Conservation (phyloP, 768 basidiomycete species). For the Boletus rex-veris region DNA sequence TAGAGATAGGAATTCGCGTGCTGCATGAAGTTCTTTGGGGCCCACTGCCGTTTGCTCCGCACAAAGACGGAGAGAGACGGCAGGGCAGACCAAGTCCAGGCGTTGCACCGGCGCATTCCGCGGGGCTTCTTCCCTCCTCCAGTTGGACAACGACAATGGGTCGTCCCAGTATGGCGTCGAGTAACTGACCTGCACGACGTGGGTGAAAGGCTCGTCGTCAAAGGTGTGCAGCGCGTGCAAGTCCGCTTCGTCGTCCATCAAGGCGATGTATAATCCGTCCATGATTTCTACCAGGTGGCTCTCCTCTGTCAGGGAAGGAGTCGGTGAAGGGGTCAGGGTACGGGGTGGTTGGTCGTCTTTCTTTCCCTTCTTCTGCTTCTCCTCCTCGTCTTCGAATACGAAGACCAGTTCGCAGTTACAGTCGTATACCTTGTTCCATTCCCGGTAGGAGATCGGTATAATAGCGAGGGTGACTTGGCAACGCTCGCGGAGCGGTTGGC, state of each 20-base stretch:
- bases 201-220: slow-evolving; percentile 15
- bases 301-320: not conserved
- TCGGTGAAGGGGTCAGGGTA: not conserved
- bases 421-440: not conserved
- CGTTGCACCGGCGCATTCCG: not conserved
- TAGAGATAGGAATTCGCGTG: slow-evolving; percentile 43
- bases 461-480: slow-evolving; percentile 5
- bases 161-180: not conserved
- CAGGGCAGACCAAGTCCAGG: not conserved
- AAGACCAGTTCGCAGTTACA: not conserved
- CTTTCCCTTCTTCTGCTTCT: not conserved
- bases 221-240: slow-evolving; percentile 6
- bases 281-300: slow-evolving; percentile 13
- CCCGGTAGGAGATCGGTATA: slow-evolving; percentile 6
- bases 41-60: slow-evolving; percentile 25
- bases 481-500: slow-evolving; percentile 10
- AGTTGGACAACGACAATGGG: not conserved
- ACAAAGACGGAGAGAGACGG: not conserved
- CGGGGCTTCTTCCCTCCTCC: not conserved
- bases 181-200: slow-evolving; percentile 18
- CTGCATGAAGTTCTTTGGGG: slow-evolving; percentile 35
- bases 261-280: slow-evolving; percentile 17
- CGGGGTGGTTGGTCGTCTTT: not conserved
- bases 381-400: slow-evolving; percentile 2
- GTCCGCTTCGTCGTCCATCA: slow-evolving; percentile 12